Base-by-base conservation (phyloP, 208 protist genomes). In the Strigomonas culicis region DNA sequence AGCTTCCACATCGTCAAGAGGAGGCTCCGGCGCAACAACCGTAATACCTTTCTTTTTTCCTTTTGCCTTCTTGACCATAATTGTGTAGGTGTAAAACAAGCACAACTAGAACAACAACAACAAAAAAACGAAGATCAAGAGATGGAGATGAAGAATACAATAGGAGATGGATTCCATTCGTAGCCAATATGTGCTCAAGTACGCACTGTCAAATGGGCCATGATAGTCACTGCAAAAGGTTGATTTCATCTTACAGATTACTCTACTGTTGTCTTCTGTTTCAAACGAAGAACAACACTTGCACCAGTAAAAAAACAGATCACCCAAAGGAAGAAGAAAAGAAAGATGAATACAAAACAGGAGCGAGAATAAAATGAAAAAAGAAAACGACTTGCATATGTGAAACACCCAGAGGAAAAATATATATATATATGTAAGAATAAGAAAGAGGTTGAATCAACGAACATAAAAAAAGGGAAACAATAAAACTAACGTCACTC, bases 301-400 rank as follows among this genome's bases (percentile, higher is more conserved):
- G n/a, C n/a, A n/a, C n/a, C n/a, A n/a, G n/a, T n/a, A n/a, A n/a
- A n/a, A n/a, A n/a, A n/a, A n/a, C n/a, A n/a, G 13, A 56, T 58
- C 8, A 30, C 17, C 31, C 19, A 25, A 25, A 62, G 27, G 19
- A 53, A 47, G n/a, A 46, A 53, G 8, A 24, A 36, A 69, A 53
- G 52, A 13, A 0, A 57, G 47, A 60, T 58, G 0, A 24, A 41
- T 50, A 59, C 25, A 56, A 62, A 59, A 64, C 15, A 63, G 39
- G n/a, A n/a, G 47, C 55, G 0, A 57, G 34, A 39, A 64, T 2
- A 49, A 63, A 46, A 55, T n/a, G 19, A 36, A 34, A 57, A 34
- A 34, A 34, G 25, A 34, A 34, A 17, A 57, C 17, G 17, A 4
- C 7, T n/a, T n/a, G 19, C 6, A 53, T 53, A 4, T n/a, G 22